phyloP scores from a whole-genome alignment of 176 grass and related monocot genomes.

The Chloris gayana region DNA sequence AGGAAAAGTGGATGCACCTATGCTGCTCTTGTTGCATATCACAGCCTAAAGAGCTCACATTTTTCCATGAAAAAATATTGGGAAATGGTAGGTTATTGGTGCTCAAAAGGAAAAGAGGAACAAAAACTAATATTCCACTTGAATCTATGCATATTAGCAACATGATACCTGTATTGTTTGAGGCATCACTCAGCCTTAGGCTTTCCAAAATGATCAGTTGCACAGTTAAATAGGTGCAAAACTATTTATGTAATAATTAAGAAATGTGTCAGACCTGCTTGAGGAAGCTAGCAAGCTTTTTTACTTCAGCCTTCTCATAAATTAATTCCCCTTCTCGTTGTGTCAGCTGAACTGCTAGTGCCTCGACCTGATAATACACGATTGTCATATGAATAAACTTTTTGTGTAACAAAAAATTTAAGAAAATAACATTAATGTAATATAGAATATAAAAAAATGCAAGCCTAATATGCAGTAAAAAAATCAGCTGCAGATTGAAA shows the following conservation, averaged over 20 bases:
- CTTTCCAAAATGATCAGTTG: background rate
- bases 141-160: conserved; percentile 1
- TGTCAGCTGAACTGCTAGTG: conserved; percentile 90
- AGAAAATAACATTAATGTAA: background rate
- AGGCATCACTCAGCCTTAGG: conserved; percentile 3
- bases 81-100: background rate
- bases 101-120: background rate
- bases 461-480: background rate
- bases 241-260: conserved; percentile 25
- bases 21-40: conserved; percentile 6
- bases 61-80: conserved; percentile 6
- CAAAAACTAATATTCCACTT: background rate
- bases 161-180: background rate
- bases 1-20: background rate
- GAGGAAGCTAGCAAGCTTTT: conserved; percentile 85
- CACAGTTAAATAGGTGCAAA: background rate
- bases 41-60: background rate
- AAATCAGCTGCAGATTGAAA: background rate
- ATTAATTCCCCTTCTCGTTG: conserved; percentile 97
- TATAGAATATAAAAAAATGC: background rate
- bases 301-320: conserved; percentile 96
- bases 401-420: conserved; percentile 8
- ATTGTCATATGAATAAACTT: conserved; percentile 14
- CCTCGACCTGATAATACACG: conserved; percentile 72
- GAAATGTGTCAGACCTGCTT: conserved; percentile 64